Base-by-base conservation (phyloP, 192 early-diverging fungal species). In the Phlyctochytrium planicorne region DNA sequence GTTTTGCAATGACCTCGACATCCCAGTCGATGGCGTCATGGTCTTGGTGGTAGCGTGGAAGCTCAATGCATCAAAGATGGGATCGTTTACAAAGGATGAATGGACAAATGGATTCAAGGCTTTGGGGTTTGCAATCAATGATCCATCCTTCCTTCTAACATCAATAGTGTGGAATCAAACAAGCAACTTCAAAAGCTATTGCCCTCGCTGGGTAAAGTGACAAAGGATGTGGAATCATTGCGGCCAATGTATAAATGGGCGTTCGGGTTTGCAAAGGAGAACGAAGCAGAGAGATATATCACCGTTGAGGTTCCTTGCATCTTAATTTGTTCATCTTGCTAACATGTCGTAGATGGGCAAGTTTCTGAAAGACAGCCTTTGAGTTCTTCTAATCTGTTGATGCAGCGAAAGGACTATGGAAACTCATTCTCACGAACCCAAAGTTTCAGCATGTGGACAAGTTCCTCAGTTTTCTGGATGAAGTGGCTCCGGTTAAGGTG, bases 401-500 rank as follows among this genome's bases (percentile, higher is more conserved):
- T 0, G 24, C 27, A 65, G 69, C 62, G 2, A 71, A 71, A 59
- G 69, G 69, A 24, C 62, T 71, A 4, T 71, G 69, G 69, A 57
- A 31, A 1, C 69, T 71, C 1, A 10, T 71, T 10, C 53, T 71
- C 12, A 35, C 52, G 12, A 30, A 71, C 53, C 6, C n/a, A 3
- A 20, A 23, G 30, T 71, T 56, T 52, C 20, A 35, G n/a, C 69
- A 71, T 30, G 69, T 71, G 0, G 62, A 64, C 37, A 20, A 32
- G 17, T 65, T 71, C 34, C 53, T 71, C 34, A 53, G 35, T n/a
- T 71, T 34, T 35, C 53, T 71, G 27, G 34, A 71, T 20, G 69
- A 71, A 20, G 30, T 4, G 3, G 3, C 10, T 16, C 30, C 70
- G 6, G 77, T 84, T 29, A 83, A 82, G 35, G 86, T 88, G 2